These are phyloP conservation scores for Aegilops umbellulata DNA, from an alignment of 176 grass and related monocot species.

Conservation along the genomic window DNA sequence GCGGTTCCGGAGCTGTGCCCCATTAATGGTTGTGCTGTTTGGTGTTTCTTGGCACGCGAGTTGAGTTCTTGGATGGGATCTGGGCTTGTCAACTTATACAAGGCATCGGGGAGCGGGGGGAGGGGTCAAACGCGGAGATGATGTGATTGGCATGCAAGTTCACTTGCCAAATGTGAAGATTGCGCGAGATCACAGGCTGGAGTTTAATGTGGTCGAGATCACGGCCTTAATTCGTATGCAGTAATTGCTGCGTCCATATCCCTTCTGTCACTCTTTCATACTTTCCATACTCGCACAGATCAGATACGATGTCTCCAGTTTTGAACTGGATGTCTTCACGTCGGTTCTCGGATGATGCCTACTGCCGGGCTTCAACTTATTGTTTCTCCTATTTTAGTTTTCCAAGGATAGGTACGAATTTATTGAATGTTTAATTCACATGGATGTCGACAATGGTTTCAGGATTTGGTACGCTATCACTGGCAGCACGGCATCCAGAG, in stretches of 20 bases:
- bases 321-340: not conserved
- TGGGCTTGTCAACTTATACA: conserved; percentile 37
- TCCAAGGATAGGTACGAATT: not conserved
- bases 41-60: not conserved
- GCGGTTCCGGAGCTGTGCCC: not conserved
- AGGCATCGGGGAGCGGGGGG: no score
- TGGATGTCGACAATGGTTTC: not conserved
- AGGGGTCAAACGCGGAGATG: not conserved
- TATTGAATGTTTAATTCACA: not conserved
- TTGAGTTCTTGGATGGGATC: not conserved
- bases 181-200: conserved; percentile 6
- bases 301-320: not conserved
- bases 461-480: no score
- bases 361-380: not conserved
- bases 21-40: not conserved
- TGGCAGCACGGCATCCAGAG: no score
- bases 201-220: conserved; percentile 36
- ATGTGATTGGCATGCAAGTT: conserved; percentile 10
- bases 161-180: conserved; percentile 33
- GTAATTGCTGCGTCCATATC: conserved; percentile 5
- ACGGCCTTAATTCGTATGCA: conserved; percentile 2
- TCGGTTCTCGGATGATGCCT: not conserved
- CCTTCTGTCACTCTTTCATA: not conserved
- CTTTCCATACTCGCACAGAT: conserved; percentile 7
- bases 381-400: not conserved